These are phyloP conservation scores for Gossypium gossypioides DNA, from an alignment of 441 rosid genomes.

Conservation along the genomic window DNA sequence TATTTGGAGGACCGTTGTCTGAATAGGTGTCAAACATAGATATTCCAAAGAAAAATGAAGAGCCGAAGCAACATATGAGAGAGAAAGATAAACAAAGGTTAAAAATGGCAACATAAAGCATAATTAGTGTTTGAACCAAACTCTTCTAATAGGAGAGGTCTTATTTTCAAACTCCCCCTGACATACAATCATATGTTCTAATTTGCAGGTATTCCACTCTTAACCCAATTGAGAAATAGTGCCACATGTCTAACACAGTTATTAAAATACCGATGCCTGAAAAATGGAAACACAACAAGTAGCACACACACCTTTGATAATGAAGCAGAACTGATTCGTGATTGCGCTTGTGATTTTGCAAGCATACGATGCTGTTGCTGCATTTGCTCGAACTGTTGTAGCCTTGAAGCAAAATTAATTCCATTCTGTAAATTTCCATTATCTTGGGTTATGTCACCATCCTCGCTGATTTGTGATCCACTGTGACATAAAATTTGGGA, in stretches of 20 bases:
- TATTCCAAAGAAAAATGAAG: no score
- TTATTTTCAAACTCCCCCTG: not conserved
- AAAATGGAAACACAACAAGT: constrained; percentile 2
- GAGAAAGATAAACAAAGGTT: not conserved
- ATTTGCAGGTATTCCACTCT: not conserved
- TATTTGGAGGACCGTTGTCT: no score
- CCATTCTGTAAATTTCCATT: constrained; percentile 53
- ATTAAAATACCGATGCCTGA: not conserved
- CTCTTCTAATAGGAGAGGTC: not conserved
- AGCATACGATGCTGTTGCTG: constrained; percentile 74
- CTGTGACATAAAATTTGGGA: constrained; percentile 46
- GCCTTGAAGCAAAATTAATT: constrained; percentile 62
- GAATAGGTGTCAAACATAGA: no score
- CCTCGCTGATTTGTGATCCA: constrained; percentile 47
- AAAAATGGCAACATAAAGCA: not conserved
- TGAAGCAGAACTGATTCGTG: constrained; percentile 40
- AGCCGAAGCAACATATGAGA: not conserved
- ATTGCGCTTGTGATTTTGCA: constrained; percentile 46
- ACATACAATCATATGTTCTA: not conserved
- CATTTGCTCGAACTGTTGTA: constrained; percentile 83
- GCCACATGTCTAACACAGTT: not conserved
- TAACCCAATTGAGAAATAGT: not conserved
- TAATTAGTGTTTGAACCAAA: not conserved
- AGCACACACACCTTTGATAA: constrained; percentile 42
- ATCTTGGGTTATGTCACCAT: constrained; percentile 55